Evolutionary conservation across 106 monocot species (phyloP).

Genomic region (Gastrodia elata): DNA sequence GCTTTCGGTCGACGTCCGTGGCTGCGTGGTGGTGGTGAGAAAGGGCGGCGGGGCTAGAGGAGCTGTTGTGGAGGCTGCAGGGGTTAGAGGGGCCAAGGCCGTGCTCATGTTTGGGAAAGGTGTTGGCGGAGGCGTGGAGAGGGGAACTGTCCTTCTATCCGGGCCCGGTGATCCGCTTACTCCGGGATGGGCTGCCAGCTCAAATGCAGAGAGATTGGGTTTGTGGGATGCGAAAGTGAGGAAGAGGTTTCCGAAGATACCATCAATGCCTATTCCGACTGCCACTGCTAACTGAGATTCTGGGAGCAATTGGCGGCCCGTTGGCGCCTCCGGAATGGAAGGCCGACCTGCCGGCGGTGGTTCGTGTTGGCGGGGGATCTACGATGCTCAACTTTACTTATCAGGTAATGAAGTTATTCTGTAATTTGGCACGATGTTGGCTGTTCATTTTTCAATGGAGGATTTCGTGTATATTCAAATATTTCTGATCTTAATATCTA

Average conservation of each 20-base stretch:
- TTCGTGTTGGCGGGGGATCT: slow-evolving; percentile 30
- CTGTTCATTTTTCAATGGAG: neutral
- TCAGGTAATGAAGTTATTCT: slow-evolving; percentile 31
- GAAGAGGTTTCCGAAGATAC: slow-evolving; percentile 59
- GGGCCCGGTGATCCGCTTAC: slow-evolving; percentile 67
- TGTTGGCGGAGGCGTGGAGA: slow-evolving; percentile 52
- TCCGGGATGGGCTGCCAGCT: slow-evolving; percentile 59
- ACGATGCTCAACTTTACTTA: slow-evolving; percentile 73
- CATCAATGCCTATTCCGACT: slow-evolving; percentile 66
- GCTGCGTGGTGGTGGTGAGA: slow-evolving; percentile 33
- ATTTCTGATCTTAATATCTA: no score
- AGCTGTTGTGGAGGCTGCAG: slow-evolving; percentile 44
- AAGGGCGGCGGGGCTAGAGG: slow-evolving; percentile 55
- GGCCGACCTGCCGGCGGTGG: slow-evolving; percentile 7
- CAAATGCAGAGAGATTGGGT: slow-evolving; percentile 29
- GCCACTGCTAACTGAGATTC: slow-evolving; percentile 39
- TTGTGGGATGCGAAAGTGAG: slow-evolving; percentile 33
- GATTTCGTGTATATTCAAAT: no score
- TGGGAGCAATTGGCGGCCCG: slow-evolving; percentile 43
- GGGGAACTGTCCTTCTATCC: slow-evolving; percentile 56
- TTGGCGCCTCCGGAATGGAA: slow-evolving; percentile 46
- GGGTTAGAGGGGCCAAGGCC: slow-evolving; percentile 42
- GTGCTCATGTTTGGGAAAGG: slow-evolving; percentile 43
- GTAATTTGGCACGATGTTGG: neutral
- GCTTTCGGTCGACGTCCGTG: slow-evolving; percentile 40